Evolutionary conservation across 352 stramenopile species (phyloP), one percentile per base, ranked within the genome.

Genomic region (Pythium aphanidermatum): DNA sequence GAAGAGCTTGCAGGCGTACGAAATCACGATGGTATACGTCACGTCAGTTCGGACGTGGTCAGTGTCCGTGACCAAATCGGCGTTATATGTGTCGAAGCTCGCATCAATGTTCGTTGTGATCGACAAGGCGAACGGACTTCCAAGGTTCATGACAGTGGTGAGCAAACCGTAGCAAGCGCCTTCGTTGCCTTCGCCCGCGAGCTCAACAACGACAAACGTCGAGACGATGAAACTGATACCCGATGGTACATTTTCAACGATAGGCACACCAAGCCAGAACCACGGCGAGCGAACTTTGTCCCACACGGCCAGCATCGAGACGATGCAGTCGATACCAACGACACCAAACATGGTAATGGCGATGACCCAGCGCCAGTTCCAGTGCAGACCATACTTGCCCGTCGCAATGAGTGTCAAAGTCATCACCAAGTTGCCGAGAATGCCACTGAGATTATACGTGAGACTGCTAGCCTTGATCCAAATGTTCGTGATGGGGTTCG

Each of bases 141-240:
- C 36, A 13, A 63, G 25, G 51, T 63, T 63, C 30, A 55, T 52
- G 28, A 63, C 47, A n/a, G 58, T 66, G 12, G 58, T 66, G 31
- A 66, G 30, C 17, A 66, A 38, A 36, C 58, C 58, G 49, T 60
- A 66, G 26, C 39, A 31, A 4, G 46, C 52, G 16, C 58, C 58
- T 32, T 66, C 58, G 43, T 66, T 66, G 33, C 58, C 58, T 14
- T 62, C 51, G 20, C 55, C 57, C 2, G 51, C 57, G 2, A 65
- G 55, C 41, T 65, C 57, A 2, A 65, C 57, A 19, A 56, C 48
- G 12, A 56, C 48, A 33, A 50, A 56, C 19, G 48, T 56, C 31
- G 48, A 56, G 17, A 56, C 32, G 26, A 56, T 56, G 48, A 56
- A 56, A 24, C 31, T 45, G 39, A 56, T 39, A 21, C 33, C 44